Evolutionary conservation across 768 basidiomycete genomes (phyloP), one percentile per base, ranked within the genome.

Genomic region (Kockovaella imperatae): DNA sequence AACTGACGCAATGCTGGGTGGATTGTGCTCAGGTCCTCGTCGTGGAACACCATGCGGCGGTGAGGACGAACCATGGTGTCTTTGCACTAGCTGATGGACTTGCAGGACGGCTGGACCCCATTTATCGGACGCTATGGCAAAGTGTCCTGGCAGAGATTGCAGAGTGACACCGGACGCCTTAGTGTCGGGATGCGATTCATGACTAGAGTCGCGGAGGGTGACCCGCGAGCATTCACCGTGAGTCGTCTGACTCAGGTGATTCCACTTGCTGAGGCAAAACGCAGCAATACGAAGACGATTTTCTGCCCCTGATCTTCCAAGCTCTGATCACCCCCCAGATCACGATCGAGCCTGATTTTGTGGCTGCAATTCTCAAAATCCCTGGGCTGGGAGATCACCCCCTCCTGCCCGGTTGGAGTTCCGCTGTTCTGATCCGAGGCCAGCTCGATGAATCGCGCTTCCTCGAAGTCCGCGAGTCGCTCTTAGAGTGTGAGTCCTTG

Each of bases 1-100:
- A 68, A 23, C 79, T 85, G 75, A 75, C 86, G 26, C 78, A 80
- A 46, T 83, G 81, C 56, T 89, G 86, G 84, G 74, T 84, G 5
- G 79, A 81, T 4, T 86, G 83, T 56, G 80, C 79, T 1, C 75
- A 75, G 47, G 75, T 87, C 15, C 59, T 81, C 14, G 69, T 70
- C 1, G 77, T 83, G 5, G 77, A 78, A 54, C 78, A 79, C 48
- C 65, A 72, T 18, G 51, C 73, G 47, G 70, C 72, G 59, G 80
- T 80, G 15, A 25, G 69, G 20, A 26, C 42, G 10, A 21, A 32
- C n/a, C 11, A n/a, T 43, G 14, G 17, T 21, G 7, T 8, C 15
- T 29, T 26, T 40, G 15, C 30, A 32, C 25, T 5, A 42, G 21
- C 45, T 42, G 14, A 50, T 10, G 13, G 34, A 43, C 20, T 10